Evolutionary conservation across 148 eudicot genomes (phyloP), one percentile per base, ranked within the genome.

Genomic region (Limonium bicolor): DNA sequence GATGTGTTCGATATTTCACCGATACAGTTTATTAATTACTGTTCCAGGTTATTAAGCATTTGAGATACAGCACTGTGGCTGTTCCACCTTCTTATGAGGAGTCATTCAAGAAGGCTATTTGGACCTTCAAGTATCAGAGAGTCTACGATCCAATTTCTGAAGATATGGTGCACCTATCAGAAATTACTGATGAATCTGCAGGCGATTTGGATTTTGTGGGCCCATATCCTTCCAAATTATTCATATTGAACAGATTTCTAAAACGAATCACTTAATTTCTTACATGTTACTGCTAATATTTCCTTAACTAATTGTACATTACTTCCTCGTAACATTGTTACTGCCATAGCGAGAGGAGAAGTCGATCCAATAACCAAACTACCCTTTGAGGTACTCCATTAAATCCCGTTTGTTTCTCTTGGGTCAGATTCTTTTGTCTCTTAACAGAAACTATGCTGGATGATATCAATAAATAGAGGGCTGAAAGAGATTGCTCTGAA

Each of bases 111-210:
- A 76, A 78, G 69, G 99, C 99, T 15, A 60, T 78, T 20, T 58
- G 68, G 74, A 90, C 99, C 33, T 90, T 90, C 74, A 85, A 68
- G 53, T 78, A 90, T 71, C 99, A 90, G 74, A 70, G 95, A 58
- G 99, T 90, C 58, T 90, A 78, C 54, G 93, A 90, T 65, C 73
- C 85, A 0, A 41, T 26, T 14, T 49, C 48, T 23, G 82, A 81
- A 56, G 94, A 78, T 60, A 67, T 90, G 30, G 88, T 85, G 20
- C 77, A 81, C 64, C 56, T 90, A 28, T 62, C 80, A 28, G 47
- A 62, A 34, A 50, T 82, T 20, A 29, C 77, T 40, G 76, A 59
- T 19, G 7, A 45, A 49, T 24, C 45, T 34, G 68, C 55, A 43
- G 73, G 54, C 20, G 76, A 78, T 61, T 61, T 67, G 41, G 95